Conservation (phyloP, 495 filamentous ascomycete species). For the Talaromyces thailandensis region DNA sequence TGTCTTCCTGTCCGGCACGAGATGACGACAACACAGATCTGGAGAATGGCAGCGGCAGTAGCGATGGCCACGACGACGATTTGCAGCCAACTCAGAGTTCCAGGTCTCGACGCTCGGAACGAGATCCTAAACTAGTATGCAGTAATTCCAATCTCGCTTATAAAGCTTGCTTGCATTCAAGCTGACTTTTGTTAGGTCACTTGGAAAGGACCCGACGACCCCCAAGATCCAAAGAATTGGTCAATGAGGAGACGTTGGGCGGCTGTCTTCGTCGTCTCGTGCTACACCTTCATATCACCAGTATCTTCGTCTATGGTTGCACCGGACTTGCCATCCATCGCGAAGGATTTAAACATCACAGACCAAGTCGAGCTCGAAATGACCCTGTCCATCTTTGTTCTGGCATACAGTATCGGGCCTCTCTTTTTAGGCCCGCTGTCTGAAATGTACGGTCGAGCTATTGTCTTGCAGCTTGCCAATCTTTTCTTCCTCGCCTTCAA, state of each 20-base stretch:
- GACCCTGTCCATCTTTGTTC: slow-evolving; percentile 62
- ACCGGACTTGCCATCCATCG: slow-evolving; percentile 49
- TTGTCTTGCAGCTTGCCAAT: slow-evolving; percentile 53
- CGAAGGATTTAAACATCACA: slow-evolving; percentile 50
- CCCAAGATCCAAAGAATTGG: slow-evolving; percentile 55
- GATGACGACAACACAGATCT: background rate
- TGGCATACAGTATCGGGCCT: slow-evolving; percentile 66
- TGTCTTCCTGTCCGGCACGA: background rate
- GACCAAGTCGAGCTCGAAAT: slow-evolving; percentile 47
- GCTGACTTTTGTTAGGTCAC: slow-evolving; percentile 26
- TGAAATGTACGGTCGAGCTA: slow-evolving; percentile 64
- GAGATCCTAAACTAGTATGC: slow-evolving; percentile 4
- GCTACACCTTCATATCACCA: slow-evolving; percentile 67
- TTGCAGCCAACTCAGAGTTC: background rate
- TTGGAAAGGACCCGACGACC: slow-evolving; percentile 49
- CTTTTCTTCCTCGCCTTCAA: slow-evolving; percentile 58
- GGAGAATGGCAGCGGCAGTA: background rate
- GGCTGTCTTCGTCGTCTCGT: slow-evolving; percentile 45
- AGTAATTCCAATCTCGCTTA: background rate
- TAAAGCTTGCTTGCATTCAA: background rate
- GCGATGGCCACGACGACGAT: background rate
- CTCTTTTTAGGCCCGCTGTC: slow-evolving; percentile 61
- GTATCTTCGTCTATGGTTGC: slow-evolving; percentile 66
- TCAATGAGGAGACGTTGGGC: slow-evolving; percentile 49
- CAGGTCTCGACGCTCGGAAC: slow-evolving; percentile 4